Conservation (phyloP, 208 protist genomes). For the Trichomonas vaginalis region DNA sequence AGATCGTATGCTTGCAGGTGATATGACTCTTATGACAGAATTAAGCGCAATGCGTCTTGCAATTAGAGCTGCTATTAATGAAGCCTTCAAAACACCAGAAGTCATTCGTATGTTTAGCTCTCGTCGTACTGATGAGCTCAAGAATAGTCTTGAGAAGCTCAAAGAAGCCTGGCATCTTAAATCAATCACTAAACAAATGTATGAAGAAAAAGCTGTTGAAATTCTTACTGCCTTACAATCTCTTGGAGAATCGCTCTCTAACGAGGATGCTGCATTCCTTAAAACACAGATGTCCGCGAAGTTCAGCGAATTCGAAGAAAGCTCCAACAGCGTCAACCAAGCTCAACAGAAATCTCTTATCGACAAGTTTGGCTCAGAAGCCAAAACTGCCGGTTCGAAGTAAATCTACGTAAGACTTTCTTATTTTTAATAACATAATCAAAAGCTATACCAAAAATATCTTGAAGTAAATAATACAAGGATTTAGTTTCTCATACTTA, state of each 20-base stretch:
- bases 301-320: constrained; percentile 11
- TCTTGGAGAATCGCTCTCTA: not conserved
- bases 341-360: not conserved
- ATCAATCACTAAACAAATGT: not conserved
- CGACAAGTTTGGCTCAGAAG: not conserved
- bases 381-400: not conserved
- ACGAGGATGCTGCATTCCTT: not conserved
- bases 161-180: not conserved
- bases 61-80: not conserved
- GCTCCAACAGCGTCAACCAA: not conserved
- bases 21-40: constrained; percentile 16
- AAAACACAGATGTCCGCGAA: not conserved
- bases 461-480: too few relatives aligned
- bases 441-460: too few relatives aligned
- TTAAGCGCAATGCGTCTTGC: not conserved
- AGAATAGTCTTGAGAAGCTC: not conserved
- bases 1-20: not conserved
- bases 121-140: not conserved
- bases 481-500: too few relatives aligned
- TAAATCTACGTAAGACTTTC: not conserved
- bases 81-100: constrained; percentile 17
- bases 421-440: too few relatives aligned
- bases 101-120: constrained; percentile 7
- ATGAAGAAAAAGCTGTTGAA: constrained; percentile 16
- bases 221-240: not conserved